Evolutionary conservation across 805 yeast species (phyloP), one percentile per base, ranked within the genome.

Genomic region (Metschnikowia proteae): DNA sequence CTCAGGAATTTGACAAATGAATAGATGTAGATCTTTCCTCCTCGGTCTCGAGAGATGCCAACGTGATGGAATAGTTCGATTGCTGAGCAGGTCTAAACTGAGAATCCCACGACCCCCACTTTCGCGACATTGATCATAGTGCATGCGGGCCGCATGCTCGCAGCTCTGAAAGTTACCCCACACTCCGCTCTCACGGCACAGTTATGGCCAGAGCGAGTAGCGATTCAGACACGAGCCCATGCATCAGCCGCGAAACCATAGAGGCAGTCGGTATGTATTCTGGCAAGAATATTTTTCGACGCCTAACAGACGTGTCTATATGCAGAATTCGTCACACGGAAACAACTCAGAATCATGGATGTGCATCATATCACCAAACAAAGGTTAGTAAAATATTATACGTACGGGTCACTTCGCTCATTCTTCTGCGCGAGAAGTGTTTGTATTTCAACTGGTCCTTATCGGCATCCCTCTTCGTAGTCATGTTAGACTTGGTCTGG

Each of bases 401-500:
- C 74, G 55, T 69, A 70, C 73, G 66, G 25, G 63, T 56, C 43
- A 57, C 63, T 45, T 62, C 68, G 40, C 68, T 64, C 49, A 52
- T 50, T 48, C 65, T 57, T 39, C 63, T 52, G 13, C 54, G 55
- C 6, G 43, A 45, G 46, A 31, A 49, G 34, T 54, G 58, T 4
- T 41, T 52, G 32, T 50, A 38, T 38, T 54, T 56, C 25, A 57
- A 22, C 22, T 59, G 26, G 11, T 50, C 53, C 40, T 51, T 55
- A 36, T 53, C 46, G 13, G 51, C 62, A 36, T 62, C 65, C 38
- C 75, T 59, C 26, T 56, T 55, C 11, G 52, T 52, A 5, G 75
- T 70, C 63, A 71, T 62, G 34, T 53, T 52, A 46, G 70, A 62
- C 53, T 65, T 67, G 6, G 75, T 71, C 51, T 69, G 75, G 48